These are phyloP conservation scores for Phytophthora gonapodyides DNA, from an alignment of 352 stramenopile species.

Conservation along the genomic window DNA sequence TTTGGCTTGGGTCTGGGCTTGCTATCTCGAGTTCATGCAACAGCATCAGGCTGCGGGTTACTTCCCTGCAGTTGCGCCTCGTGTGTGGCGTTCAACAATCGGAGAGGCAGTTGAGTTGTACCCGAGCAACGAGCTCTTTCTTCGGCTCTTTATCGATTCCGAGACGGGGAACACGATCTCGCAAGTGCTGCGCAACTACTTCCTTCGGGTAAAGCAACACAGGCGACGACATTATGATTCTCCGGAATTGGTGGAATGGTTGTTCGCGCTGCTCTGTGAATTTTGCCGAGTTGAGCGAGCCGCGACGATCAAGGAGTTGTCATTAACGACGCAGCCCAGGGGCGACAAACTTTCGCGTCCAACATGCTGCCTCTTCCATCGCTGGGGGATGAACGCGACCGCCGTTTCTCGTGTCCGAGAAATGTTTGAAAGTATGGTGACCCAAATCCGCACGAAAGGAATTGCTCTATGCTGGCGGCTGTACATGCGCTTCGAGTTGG, in stretches of 20 bases:
- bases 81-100: conserved; percentile 55
- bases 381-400: conserved; percentile 61
- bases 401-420: conserved; percentile 58
- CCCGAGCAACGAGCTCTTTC: conserved; percentile 51
- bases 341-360: not conserved
- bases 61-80: conserved; percentile 51
- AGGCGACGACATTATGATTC: conserved; percentile 68
- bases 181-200: conserved; percentile 70
- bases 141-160: conserved; percentile 76
- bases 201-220: conserved; percentile 44
- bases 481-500: conserved; percentile 80
- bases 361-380: conserved; percentile 73
- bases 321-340: conserved; percentile 1
- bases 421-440: conserved; percentile 72
- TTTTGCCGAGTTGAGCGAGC: conserved; percentile 58
- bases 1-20: conserved; percentile 40
- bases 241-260: conserved; percentile 65
- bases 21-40: conserved; percentile 66
- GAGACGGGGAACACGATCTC: conserved; percentile 76
- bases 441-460: conserved; percentile 50
- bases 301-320: conserved; percentile 17
- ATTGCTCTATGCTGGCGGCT: conserved; percentile 70
- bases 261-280: conserved; percentile 77
- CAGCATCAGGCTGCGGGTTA: conserved; percentile 42
- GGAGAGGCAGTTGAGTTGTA: conserved; percentile 41